These are phyloP conservation scores for Scutellaria minor DNA, from an alignment of 257 asterid genomes.

Conservation along the genomic window DNA sequence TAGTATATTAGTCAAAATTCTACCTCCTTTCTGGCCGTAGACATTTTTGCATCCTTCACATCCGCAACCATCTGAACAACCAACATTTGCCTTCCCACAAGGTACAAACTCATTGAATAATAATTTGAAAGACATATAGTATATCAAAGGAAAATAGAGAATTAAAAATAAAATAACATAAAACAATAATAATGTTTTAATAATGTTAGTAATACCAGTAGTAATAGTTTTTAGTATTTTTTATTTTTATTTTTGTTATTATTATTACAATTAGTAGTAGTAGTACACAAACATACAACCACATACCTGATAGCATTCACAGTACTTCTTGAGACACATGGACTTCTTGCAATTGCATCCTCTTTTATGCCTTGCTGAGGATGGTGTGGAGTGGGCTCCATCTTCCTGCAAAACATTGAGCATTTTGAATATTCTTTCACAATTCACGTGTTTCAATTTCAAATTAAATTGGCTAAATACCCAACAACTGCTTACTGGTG, in stretches of 20 bases:
- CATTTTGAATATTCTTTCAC: slow-evolving; percentile 27
- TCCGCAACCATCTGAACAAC: slow-evolving; percentile 87
- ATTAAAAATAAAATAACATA: not conserved
- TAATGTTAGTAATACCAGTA: not conserved
- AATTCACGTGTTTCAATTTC: slow-evolving; percentile 1
- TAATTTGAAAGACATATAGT: not conserved
- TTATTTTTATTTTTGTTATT: not conserved
- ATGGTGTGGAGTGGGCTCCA: slow-evolving; percentile 51
- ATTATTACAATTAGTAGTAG: slow-evolving; percentile 5
- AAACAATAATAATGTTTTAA: not conserved
- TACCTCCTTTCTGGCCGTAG: slow-evolving; percentile 77
- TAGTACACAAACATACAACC: slow-evolving; percentile 3
- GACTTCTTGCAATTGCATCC: slow-evolving; percentile 95
- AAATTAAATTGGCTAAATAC: slow-evolving; percentile 41
- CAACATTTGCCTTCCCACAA: slow-evolving; percentile 67
- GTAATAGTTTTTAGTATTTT: no score
- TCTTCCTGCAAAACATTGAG: slow-evolving; percentile 51
- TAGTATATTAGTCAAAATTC: slow-evolving; percentile 11
- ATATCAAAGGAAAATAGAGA: slow-evolving; percentile 13
- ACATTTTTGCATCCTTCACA: slow-evolving; percentile 85
- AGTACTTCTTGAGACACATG: slow-evolving; percentile 78
- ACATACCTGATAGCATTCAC: slow-evolving; percentile 89
- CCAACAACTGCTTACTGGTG: slow-evolving; percentile 48
- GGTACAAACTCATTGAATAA: slow-evolving; percentile 24
- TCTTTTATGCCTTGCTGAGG: slow-evolving; percentile 78